Conservation (phyloP, 495 filamentous ascomycete genomes). For the Xylaria longipes region DNA sequence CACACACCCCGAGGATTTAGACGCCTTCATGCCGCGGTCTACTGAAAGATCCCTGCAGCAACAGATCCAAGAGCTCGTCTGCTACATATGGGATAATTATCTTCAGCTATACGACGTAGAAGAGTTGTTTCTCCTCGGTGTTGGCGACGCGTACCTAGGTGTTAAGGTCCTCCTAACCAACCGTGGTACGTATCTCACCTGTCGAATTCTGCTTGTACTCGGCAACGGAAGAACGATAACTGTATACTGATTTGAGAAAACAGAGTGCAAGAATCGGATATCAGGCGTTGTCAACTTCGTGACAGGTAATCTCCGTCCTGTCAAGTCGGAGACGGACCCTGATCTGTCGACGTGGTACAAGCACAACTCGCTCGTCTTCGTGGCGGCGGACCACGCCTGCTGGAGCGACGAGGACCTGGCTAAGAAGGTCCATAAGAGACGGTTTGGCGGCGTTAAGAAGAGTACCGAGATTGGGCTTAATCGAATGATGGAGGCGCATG, state of each 20-base stretch:
- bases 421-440: conserved; percentile 66
- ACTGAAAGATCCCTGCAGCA: conserved; percentile 50
- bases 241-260: conserved; percentile 3
- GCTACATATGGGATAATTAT: conserved; percentile 97
- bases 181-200: conserved; percentile 55
- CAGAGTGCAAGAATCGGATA: conserved; percentile 54
- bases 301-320: conserved; percentile 67
- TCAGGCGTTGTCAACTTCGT: conserved; percentile 64
- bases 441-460: conserved; percentile 68
- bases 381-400: conserved; percentile 71
- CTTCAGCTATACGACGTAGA: conserved; percentile 76
- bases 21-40: conserved; percentile 42
- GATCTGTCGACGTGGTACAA: conserved; percentile 76
- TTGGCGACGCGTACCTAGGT: conserved; percentile 76
- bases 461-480: conserved; percentile 61
- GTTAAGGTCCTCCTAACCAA: conserved; percentile 72
- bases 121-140: conserved; percentile 81
- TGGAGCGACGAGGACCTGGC: conserved; percentile 64
- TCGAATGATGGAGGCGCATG: conserved; percentile 69
- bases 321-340: conserved; percentile 67
- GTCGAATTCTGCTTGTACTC: background rate
- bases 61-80: conserved; percentile 75
- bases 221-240: background rate
- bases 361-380: conserved; percentile 75
- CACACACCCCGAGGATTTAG: conserved; percentile 54